Base-by-base conservation (phyloP, 179 eudicot genomes). In the Silene coronaria region DNA sequence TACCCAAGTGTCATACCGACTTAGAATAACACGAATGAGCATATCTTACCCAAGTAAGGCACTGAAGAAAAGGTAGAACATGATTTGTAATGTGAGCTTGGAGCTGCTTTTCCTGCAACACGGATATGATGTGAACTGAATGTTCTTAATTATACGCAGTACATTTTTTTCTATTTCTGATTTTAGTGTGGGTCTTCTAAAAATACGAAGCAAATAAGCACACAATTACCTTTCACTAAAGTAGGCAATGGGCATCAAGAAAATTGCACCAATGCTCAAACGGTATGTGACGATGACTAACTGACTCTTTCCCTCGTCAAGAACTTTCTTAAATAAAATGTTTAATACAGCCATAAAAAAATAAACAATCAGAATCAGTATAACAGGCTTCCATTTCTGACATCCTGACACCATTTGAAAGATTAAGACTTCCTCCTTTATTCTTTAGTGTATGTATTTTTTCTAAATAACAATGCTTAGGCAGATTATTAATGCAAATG, bases 11-110 rank as follows among this genome's bases (percentile, higher is more conserved):
- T 12, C 30, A 12, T 62, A 45, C 34, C 36, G 42, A 59, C 34
- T 38, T 12, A 42, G 14, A 42, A 13, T 42, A 42, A 42, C 45
- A 38, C 9, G 45, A 2, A 38, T 10, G 58, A 53, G 21, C 21
- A 4, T 12, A 38, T 71, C 92, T 87, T 51, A 93, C 98, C 98
- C 98, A 22, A 91, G 30, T 23, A 93, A 81, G 9, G 89, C 94
- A 75, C 90, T 87, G 57, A 91, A 69, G 82, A 93, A 93, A 76
- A 89, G 87, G 53, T 83, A 76, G 67, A 86, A 80, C 6, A 87
- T 30, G 51, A 91, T 76, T 17, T 78, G 58, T 17, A 65, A 65
- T 26, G 97, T 91, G 48, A 91, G 89, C 78, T 80, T 87, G 7
- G 71, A 73, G 80, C 84, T 79, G 55, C 74, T 80, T 72, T 85